These are phyloP conservation scores for Geotrichum klebahnii DNA, from an alignment of 1,139 yeast genomes.

Conservation along the genomic window DNA sequence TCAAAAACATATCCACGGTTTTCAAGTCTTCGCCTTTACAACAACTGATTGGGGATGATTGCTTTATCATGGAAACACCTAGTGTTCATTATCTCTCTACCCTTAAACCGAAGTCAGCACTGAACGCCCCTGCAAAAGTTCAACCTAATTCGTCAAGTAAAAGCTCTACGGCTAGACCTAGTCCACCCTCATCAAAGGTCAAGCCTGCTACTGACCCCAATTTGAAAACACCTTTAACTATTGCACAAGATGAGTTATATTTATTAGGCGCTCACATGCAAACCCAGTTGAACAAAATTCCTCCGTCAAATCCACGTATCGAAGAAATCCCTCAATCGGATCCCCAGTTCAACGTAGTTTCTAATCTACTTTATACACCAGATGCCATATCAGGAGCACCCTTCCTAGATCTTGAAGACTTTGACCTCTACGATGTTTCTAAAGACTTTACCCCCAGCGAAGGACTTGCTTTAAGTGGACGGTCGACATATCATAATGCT, in stretches of 20 bases:
- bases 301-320: too few species aligned
- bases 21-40: constrained; percentile 29
- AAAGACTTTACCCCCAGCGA: constrained; percentile 14
- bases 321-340: too few species aligned
- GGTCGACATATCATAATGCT: constrained; percentile 22
- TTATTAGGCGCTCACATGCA: background rate
- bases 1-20: constrained; percentile 24
- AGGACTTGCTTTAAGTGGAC: constrained; percentile 4
- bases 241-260: background rate
- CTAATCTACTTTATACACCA: too few species aligned
- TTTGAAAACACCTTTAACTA: background rate
- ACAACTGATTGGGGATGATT: constrained; percentile 22
- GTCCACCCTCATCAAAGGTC: too few species aligned
- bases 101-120: background rate
- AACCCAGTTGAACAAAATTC: background rate
- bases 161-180: too few species aligned
- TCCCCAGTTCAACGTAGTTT: too few species aligned
- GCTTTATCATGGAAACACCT: constrained; percentile 28
- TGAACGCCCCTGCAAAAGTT: too few species aligned
- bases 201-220: too few species aligned
- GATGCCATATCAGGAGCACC: too few species aligned
- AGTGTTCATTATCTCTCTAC: constrained; percentile 13
- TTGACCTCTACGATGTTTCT: constrained; percentile 14
- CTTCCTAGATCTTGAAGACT: background rate
- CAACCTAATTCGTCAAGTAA: background rate